Evolutionary conservation across 2,329 filamentous ascomycete genomes (phyloP), one percentile per base, ranked within the genome.

Genomic region (Cladosporium sp.): DNA sequence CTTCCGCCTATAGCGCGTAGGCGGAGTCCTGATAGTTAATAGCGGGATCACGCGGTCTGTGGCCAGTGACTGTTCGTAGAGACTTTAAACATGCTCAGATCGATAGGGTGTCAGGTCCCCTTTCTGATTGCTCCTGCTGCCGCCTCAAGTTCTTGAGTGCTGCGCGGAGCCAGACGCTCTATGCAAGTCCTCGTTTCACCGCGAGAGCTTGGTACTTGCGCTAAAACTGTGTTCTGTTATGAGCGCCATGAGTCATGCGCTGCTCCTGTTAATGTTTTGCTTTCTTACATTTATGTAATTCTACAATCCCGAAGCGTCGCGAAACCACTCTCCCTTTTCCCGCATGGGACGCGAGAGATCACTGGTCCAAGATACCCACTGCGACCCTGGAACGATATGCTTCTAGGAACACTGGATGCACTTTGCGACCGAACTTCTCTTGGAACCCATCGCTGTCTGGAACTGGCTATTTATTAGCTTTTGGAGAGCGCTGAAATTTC

Each of bases 11-110:
- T 63, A 59, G 67, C 68, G 67, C 65, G 70, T 69, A 72, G 72
- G 64, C 64, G 67, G 45, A 62, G 63, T 74, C 73, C 76, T 51
- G 55, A 40, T 75, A 74, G 75, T 76, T 71, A 71, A 63, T 65
- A 63, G 66, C 60, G 61, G 62, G 68, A 66, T 67, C 60, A 65
- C 56, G 51, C 66, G 65, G 50, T 47, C 36, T 56, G 56, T 51
- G 60, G 51, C 59, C 60, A 61, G 64, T 60, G 63, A 67, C 66
- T 69, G 65, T 63, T 63, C 64, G 60, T 61, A 45, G 66, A 68
- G 65, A 64, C 69, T 70, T 71, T 69, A 69, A 73, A 69, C 61
- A 69, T 66, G 69, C 69, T 71, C 70, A 68, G 67, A 66, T 63
- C 63, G 65, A 64, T 62, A 38, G 63, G 63, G 66, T 64, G 63